phyloP scores from a whole-genome alignment of 2,329 filamentous ascomycete species.

The Claviceps sorghi region DNA sequence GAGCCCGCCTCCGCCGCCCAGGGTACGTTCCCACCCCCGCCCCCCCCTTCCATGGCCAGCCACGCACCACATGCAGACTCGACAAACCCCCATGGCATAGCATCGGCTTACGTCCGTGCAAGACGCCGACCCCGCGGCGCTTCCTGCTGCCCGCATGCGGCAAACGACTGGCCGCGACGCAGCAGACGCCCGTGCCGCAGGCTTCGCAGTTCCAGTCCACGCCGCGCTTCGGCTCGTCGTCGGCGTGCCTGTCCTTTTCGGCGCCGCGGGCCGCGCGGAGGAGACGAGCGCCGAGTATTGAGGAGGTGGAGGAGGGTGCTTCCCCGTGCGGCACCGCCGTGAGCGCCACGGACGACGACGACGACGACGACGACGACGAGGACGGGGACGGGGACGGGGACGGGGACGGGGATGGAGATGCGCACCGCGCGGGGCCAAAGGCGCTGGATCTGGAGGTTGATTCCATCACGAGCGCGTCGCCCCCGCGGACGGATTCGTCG shows the following conservation, averaged over 20 bases:
- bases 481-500: neutral
- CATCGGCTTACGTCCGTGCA: no score
- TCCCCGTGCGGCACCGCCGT: neutral
- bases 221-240: conserved; percentile 23
- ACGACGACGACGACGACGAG: no score
- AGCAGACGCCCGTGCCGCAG: conserved; percentile 16
- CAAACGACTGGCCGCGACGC: conserved; percentile 16
- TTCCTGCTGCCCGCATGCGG: conserved; percentile 25
- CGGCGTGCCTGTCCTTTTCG: no score
- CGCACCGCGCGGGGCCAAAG: neutral
- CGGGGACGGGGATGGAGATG: neutral
- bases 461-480: neutral
- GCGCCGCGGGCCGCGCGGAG: conserved; percentile 15
- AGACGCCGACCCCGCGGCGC: conserved; percentile 26
- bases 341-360: neutral
- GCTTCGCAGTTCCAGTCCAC: conserved; percentile 22
- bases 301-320: conserved; percentile 18
- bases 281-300: conserved; percentile 14
- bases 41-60: no score
- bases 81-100: no score
- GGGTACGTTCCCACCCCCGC: neutral
- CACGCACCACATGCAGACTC: no score
- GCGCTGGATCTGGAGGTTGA: neutral
- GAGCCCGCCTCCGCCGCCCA: conserved; percentile 2
- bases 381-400: neutral